Conservation (phyloP, 495 filamentous ascomycete species). For the Xylaria longipes region DNA sequence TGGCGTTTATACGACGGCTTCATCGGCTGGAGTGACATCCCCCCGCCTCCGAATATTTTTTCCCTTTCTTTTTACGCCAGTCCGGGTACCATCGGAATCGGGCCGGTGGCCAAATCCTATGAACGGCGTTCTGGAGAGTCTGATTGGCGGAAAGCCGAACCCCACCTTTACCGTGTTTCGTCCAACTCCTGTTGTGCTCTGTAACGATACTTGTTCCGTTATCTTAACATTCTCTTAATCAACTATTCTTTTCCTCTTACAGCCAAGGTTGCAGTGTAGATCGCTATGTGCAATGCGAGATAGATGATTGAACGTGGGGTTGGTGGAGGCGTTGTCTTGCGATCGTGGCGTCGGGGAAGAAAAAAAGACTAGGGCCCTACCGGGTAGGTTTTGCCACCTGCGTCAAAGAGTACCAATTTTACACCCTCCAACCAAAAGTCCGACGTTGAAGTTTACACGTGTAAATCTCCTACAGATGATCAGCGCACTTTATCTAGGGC, state of each 20-base stretch:
- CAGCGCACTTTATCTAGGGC: background rate
- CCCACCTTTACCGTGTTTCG: constrained; percentile 13
- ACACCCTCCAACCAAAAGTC: background rate
- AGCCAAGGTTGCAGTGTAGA: background rate
- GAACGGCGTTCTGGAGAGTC: background rate
- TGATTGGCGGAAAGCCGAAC: constrained; percentile 10
- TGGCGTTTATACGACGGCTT: background rate
- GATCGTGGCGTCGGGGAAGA: background rate
- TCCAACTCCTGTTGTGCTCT: background rate
- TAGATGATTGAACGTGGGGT: background rate
- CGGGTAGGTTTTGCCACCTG: constrained; percentile 6
- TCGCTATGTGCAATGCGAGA: background rate
- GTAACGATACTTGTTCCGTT: background rate
- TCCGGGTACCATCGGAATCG: constrained; percentile 15
- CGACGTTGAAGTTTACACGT: background rate
- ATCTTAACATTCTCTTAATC: background rate
- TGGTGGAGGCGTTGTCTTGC: background rate
- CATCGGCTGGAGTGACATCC: background rate
- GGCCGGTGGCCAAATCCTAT: background rate
- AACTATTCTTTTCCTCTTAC: background rate
- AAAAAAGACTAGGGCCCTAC: background rate
- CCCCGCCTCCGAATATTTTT: constrained; percentile 8
- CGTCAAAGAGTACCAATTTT: constrained; percentile 1
- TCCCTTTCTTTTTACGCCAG: background rate
- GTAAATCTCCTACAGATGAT: background rate